Conservation (phyloP, 768 basidiomycete species). For the Phallus indusiatus region DNA sequence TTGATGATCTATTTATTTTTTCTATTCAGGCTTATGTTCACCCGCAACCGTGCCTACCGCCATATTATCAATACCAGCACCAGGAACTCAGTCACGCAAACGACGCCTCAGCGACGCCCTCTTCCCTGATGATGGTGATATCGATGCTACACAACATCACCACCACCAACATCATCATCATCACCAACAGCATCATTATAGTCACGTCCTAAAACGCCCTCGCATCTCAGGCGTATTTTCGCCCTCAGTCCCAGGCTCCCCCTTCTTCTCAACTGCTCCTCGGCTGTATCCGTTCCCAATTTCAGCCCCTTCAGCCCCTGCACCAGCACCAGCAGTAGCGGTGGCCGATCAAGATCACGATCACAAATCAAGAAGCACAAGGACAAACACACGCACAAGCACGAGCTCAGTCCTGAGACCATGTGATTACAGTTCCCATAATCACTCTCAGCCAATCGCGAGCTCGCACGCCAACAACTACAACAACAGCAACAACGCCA, state of each 20-base stretch:
- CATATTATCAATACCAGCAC: background rate
- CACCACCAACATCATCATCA: too few species aligned
- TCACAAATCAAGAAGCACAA: too few species aligned
- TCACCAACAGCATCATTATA: too few species aligned
- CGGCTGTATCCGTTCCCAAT: background rate
- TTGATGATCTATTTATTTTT: background rate
- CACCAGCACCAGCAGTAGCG: too few species aligned
- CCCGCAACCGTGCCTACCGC: background rate
- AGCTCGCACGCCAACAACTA: too few species aligned
- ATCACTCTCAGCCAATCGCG: background rate
- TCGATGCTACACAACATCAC: background rate
- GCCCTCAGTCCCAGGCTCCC: constrained; percentile 2
- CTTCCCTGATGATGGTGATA: background rate
- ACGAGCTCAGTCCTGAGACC: background rate
- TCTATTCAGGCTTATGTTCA: background rate
- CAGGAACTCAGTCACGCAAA: constrained; percentile 2
- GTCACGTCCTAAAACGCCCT: background rate
- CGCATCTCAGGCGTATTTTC: background rate
- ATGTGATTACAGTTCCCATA: background rate
- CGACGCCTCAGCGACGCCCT: constrained; percentile 6
- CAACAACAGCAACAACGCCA: too few species aligned
- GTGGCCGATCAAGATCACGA: too few species aligned
- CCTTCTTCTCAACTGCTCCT: background rate
- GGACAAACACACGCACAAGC: too few species aligned
- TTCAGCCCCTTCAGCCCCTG: background rate